phyloP scores from a whole-genome alignment of 2,329 filamentous ascomycete genomes.

The Apiospora marii region DNA sequence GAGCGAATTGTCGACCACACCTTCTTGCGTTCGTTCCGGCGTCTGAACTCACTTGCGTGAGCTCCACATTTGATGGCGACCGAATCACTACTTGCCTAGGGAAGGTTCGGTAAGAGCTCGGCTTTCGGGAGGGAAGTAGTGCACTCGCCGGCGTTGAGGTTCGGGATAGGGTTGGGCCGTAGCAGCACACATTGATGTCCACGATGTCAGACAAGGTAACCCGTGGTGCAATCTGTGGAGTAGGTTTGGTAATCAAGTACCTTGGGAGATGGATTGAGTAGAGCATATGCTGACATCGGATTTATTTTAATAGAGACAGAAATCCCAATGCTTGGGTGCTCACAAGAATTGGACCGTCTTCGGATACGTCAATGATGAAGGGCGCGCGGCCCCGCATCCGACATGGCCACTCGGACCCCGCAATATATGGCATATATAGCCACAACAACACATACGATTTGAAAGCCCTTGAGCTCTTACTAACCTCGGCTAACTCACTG shows the following conservation, averaged over 20 bases:
- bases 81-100: neutral
- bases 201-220: neutral
- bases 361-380: constrained; percentile 1
- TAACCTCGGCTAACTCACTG: neutral
- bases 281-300: neutral
- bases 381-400: constrained; percentile 9
- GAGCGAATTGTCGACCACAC: neutral
- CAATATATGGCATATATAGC: neutral
- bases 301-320: neutral
- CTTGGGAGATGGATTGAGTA: neutral
- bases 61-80: neutral
- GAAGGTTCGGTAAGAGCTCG: neutral
- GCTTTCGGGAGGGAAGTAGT: neutral
- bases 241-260: neutral
- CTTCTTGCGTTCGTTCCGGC: neutral
- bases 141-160: too few species aligned
- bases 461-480: neutral
- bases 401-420: neutral
- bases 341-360: neutral
- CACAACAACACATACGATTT: neutral
- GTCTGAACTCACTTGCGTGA: neutral
- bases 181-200: neutral
- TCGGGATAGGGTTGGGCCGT: neutral
- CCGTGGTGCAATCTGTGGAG: neutral
- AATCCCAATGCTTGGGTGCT: neutral